Base-by-base conservation (phyloP, 106 monocot species). In the Dioscorea dumetorum region DNA sequence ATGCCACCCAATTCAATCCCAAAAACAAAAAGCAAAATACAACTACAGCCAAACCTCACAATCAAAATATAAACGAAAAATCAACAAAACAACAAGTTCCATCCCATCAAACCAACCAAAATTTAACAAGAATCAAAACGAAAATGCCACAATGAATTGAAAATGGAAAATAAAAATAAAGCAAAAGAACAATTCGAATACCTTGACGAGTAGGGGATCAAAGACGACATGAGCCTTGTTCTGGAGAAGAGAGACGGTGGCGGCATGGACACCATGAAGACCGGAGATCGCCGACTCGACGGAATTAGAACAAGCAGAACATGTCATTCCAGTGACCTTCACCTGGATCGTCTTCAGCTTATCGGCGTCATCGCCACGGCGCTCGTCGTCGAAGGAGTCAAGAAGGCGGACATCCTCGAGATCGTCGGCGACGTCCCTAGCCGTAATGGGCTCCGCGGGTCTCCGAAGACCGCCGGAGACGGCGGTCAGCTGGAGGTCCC, bases 241-340 rank as follows among this genome's bases (percentile, higher is more conserved):
- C 83, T 90, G 90, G 21, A 90, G 83, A 34, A 90, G 58, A 1
- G 90, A 86, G 49, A 90, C 90, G 51, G 86, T 58, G 33, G 75
- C 90, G 31, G 14, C 19, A 6, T 67, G 21, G 24, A 90, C 83
- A 24, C 90, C 90, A 28, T 24, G 57, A 15, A 86, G 18, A 8
- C 57, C 57, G 49, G 66, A 12, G 22, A 83, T 70, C 12, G 90
- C 83, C 33, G 67, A 65, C 73, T 90, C 90, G 12, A 90, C 86
- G 49, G 90, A 66, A 28, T 32, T 73, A 19, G 90, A 81, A 68
- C 90, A 90, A 5, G 90, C 90, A 5, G 90, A 83, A 63, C 90
- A 90, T 8, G 86, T 90, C 90, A 90, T 90, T 15, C 90, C 90
- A 4, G 78, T 81, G 24, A 90, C 80, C 78, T 69, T 80, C 22